Evolutionary conservation across 202 grass and related monocot genomes (phyloP), one percentile per base, ranked within the genome.

Genomic region (Bolboschoenoplectus hybrid): DNA sequence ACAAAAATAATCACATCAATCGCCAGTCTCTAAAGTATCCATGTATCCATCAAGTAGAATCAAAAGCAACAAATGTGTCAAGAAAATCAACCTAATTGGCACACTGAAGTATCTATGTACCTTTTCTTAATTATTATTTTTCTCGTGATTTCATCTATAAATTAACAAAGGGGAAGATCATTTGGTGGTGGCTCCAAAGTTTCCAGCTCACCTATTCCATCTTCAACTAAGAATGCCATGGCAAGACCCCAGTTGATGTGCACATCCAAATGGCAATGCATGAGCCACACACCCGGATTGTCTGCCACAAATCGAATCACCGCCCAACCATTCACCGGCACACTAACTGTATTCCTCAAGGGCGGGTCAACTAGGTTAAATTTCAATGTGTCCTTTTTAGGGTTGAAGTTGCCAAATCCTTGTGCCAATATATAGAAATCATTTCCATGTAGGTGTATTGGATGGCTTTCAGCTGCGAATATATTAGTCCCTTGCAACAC

Each of bases 171-270:
- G 1, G 95, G 95, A 50, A 95, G 87, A 80, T 97, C 95, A 10
- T 73, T 26, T 2, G 95, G 95, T 1, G 95, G 95, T 0, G 88
- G 39, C 69, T 93, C 88, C n/a, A 97, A 74, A 1, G 95, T 90
- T 88, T 91, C 82, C 39, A 97, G 84, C 86, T 70, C 87, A 35
- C 91, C 95, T 0, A 85, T 88, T 43, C 95, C 95, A 35, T 97
- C 81, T 12, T 93, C 86, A 56, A 97, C 95, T 40, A 93, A 86
- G 85, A 97, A 97, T 5, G 89, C 92, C 95, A 95, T 97, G 89
- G 95, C 95, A 46, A 94, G 88, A 8, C 92, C 95, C 95, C 95
- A 97, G 58, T 91, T 95, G 81, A 97, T 97, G 77, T 97, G 95
- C 51, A 86, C 94, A 36, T 97, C 92, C 12, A 94, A 85, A 82